Evolutionary conservation across 164 flowering plant genomes (phyloP).

Genomic region (Buxus sempervirens): DNA sequence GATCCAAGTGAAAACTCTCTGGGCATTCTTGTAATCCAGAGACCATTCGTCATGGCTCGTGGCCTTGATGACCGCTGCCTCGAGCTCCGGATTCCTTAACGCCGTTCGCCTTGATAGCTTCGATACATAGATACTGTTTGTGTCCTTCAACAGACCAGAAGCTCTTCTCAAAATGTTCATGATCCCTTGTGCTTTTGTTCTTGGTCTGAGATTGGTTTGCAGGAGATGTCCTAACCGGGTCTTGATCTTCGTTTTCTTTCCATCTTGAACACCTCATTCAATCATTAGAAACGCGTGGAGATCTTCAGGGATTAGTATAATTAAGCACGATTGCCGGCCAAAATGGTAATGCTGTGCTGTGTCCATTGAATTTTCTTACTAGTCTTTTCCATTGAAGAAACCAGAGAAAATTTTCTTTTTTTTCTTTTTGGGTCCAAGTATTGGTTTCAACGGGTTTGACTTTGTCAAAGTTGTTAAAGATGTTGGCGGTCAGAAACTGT

Average conservation of each 20-base stretch:
- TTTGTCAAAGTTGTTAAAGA: no score
- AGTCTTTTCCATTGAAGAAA: no score
- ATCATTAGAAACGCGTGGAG: no score
- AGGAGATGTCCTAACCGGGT: not conserved
- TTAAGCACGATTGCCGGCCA: no score
- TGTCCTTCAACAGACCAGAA: conserved; percentile 60
- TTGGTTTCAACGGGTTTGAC: no score
- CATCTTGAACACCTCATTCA: no score
- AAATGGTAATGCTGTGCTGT: no score
- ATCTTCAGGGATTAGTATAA: no score
- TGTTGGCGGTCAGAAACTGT: no score
- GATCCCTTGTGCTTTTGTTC: not conserved
- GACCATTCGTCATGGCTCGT: conserved; percentile 70
- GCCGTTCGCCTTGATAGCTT: conserved; percentile 27
- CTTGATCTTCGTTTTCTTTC: not conserved
- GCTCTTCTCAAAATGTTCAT: conserved; percentile 67
- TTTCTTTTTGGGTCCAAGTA: no score
- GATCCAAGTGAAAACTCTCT: conserved; percentile 54
- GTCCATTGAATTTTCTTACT: no score
- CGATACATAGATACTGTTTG: conserved; percentile 49
- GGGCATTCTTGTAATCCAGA: conserved; percentile 55
- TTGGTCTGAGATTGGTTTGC: not conserved
- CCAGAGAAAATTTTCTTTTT: no score
- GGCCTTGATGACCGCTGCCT: conserved; percentile 64
- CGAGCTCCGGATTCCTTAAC: conserved; percentile 49